Base-by-base conservation (phyloP, 75 land plant species). In the Pinus albicaulis region DNA sequence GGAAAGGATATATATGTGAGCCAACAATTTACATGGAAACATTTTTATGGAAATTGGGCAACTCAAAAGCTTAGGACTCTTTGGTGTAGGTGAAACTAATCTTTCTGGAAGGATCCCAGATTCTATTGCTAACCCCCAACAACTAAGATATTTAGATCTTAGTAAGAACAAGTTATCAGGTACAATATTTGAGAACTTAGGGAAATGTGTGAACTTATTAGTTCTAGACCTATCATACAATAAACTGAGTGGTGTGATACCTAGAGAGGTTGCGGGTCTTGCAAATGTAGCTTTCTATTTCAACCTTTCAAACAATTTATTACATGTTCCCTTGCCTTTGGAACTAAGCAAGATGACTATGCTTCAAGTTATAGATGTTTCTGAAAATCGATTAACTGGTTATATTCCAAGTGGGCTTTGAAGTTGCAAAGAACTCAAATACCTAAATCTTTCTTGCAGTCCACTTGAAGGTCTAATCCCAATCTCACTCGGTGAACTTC, bases 211-310 rank as follows among this genome's bases (percentile, higher is more conserved):
- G 12, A 63, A 75, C 12, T 52, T 84, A 1, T 20, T 59, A 5
- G 57, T 44, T 48, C 66, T 83, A 8, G 85, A 83, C 26, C 81
- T 83, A 6, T 57, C 81, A 20, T 16, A 36, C 55, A 83, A 83
- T 63, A 19, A 71, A 38, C 72, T 83, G 70, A 23, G 57, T 3
- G 85, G 81, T 4, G 15, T 4, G 11, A 34, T 82, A 26, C 84
- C 84, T 15, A 58, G 3, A 41, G 60, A 78, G 81, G 57, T 79
- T 16, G 81, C 70, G 19, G 56, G 68, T 19, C 72, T 78, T 36
- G 44, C 16, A 57, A 57, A 19, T 58, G 2, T 58, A 58, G 0
- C 17, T 19, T 17, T 58, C 16, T 14, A 0, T 14, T 58, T 58
- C 22, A 20, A 19, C 22, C 59, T 58, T 58, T 58, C 59, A 58